Evolutionary conservation across 345 rosid genomes (phyloP), one percentile per base, ranked within the genome.

Genomic region (Populus davidiana): DNA sequence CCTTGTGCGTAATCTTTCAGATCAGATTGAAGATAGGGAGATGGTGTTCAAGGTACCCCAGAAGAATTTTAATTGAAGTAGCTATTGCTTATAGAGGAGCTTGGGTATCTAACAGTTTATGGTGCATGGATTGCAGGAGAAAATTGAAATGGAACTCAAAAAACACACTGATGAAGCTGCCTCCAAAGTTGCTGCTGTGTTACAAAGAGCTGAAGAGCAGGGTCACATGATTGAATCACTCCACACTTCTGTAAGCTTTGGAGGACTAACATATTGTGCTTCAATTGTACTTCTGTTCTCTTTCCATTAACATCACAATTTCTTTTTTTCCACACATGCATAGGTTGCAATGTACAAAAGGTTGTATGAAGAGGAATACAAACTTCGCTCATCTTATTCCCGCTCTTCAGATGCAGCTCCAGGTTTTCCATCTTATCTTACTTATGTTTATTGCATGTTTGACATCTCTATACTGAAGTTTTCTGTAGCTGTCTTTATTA

Each of bases 331-430:
- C 52, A 1, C 18, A 14, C 1, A 4, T 4, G 6, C 44, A 67
- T 78, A 95, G 99, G 98, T 95, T 85, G 92, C 95, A 38, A 91
- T 91, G 98, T 95, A 95, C 81, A 95, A 88, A 84, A 91, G 92
- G 81, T 78, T 95, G 54, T 95, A 92, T 78, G 99, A 95, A 82
- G 97, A 94, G 86, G 98, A 92, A 68, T 97, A 92, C 29, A 95
- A 88, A 62, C 89, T 73, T 77, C 88, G 82, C 77, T 83, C 88
- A 35, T 87, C 94, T 43, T 74, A 79, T 82, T 74, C 87, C 54
- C 88, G 43, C 59, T 68, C 89, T 63, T 47, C 89, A 64, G 84
- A 82, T 77, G 77, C 80, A 36, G 78, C 85, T 77, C 74, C 87
- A 88, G 98, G 99, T 94, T 82, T 63, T 82, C 69, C 43, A 78